Percentiles rank a stretch among this genome's conserved stretches.
These are phyloP conservation scores for Phascolomyces articulosus DNA, from an alignment of 371 early-diverging fungal species.

Conservation along the genomic window DNA sequence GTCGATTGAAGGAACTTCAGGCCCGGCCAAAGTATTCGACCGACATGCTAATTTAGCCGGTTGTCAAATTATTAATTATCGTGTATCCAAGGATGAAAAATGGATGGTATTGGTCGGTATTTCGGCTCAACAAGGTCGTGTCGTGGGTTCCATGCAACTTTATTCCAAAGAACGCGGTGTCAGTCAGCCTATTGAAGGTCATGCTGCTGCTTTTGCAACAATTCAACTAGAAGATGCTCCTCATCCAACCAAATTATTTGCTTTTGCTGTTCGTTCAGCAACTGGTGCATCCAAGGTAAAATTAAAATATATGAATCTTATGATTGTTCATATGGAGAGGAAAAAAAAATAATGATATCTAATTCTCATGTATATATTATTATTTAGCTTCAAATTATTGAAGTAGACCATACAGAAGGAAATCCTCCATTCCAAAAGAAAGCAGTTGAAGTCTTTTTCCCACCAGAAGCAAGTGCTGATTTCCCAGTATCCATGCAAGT, in stretches of 20 bases:
- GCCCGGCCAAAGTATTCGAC: constrained; percentile 92
- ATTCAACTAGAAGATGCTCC: constrained; percentile 79
- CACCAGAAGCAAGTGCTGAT: constrained; percentile 91
- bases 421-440: constrained; percentile 91
- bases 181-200: constrained; percentile 96
- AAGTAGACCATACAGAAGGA: constrained; percentile 94
- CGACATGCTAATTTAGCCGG: constrained; percentile 82
- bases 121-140: constrained; percentile 86
- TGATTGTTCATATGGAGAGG: not conserved
- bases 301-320: not conserved
- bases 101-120: constrained; percentile 97
- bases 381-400: constrained; percentile 89
- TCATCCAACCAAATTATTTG: constrained; percentile 85
- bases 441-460: constrained; percentile 94
- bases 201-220: constrained; percentile 95
- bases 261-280: constrained; percentile 89
- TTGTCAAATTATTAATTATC: constrained; percentile 95
- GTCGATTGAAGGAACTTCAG: constrained; percentile 91
- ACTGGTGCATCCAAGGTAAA: constrained; percentile 81
- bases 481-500: constrained; percentile 98
- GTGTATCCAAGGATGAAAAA: constrained; percentile 85
- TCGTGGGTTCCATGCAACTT: constrained; percentile 96
- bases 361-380: too few relatives aligned
- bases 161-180: constrained; percentile 92
- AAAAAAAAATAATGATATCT: not conserved